Conservation (phyloP, 2,329 filamentous ascomycete species). For the Leptoxyphium fumago region DNA sequence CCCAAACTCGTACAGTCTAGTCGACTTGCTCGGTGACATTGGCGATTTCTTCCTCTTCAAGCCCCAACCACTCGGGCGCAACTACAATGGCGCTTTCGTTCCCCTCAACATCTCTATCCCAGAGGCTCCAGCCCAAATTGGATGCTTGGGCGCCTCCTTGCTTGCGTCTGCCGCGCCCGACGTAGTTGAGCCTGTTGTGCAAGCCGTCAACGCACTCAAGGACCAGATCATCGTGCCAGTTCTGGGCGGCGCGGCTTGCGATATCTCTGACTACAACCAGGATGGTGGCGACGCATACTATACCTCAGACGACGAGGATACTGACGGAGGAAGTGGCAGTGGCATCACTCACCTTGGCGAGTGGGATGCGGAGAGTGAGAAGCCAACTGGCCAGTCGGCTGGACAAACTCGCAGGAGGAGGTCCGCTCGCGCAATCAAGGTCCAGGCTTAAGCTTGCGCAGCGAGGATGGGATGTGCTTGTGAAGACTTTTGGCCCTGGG, state of each 20-base stretch:
- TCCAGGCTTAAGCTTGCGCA: too few species aligned
- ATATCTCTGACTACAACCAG: constrained; percentile 4
- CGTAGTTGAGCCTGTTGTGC: constrained; percentile 5
- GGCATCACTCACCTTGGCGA: constrained; percentile 7
- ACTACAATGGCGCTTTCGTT: constrained; percentile 16
- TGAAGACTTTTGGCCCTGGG: too few species aligned
- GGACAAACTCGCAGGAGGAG: not conserved
- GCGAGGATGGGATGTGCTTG: too few species aligned
- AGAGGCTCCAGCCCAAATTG: constrained; percentile 6
- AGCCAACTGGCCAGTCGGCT: constrained; percentile 5
- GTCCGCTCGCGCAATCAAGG: too few species aligned
- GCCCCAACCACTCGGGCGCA: constrained; percentile 7
- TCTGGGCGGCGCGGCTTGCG: constrained; percentile 3
- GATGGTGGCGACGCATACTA: constrained; percentile 2
- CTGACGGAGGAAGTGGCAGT: constrained; percentile 6
- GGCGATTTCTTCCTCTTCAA: constrained; percentile 8
- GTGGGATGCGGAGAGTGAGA: constrained; percentile 5
- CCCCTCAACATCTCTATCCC: constrained; percentile 11
- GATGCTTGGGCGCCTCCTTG: constrained; percentile 10
- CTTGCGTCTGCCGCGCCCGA: constrained; percentile 12
- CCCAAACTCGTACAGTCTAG: constrained; percentile 9
- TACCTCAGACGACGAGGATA: constrained; percentile 2
- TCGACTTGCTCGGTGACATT: constrained; percentile 8
- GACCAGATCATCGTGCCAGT: constrained; percentile 6
- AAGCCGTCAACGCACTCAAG: constrained; percentile 5